phyloP scores from a whole-genome alignment of 805 yeast genomes.

The Nakazawaea ernobii region DNA sequence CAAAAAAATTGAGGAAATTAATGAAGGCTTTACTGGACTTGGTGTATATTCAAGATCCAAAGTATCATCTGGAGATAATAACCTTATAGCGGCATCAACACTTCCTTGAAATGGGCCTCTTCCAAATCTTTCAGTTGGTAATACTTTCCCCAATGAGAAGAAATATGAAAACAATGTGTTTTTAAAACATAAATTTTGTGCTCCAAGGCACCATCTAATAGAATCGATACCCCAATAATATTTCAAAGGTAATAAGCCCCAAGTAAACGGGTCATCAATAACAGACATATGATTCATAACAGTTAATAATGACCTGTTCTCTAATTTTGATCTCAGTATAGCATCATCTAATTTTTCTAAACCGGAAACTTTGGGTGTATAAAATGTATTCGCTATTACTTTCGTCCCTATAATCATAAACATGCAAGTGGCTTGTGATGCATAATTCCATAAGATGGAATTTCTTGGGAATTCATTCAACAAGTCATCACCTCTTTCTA shows the following conservation, averaged over 20 bases:
- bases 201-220: constrained; percentile 93
- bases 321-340: constrained; percentile 51
- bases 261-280: constrained; percentile 87
- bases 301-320: constrained; percentile 74
- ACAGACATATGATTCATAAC: constrained; percentile 91
- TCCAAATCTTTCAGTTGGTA: constrained; percentile 84
- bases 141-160: constrained; percentile 84
- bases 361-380: constrained; percentile 58
- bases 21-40: neutral
- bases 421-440: constrained; percentile 65
- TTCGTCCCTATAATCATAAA: constrained; percentile 63
- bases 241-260: constrained; percentile 80
- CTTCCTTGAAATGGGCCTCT: constrained; percentile 90
- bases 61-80: constrained; percentile 75
- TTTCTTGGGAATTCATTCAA: constrained; percentile 58
- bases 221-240: constrained; percentile 55
- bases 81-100: constrained; percentile 76
- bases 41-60: constrained; percentile 37
- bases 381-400: constrained; percentile 50
- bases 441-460: constrained; percentile 54
- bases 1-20: neutral
- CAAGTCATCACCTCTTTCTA: constrained; percentile 69
- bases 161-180: constrained; percentile 45
- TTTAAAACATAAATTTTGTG: constrained; percentile 82
- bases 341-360: constrained; percentile 63